Base-by-base conservation (phyloP, 2,329 filamentous ascomycete genomes). In the Fusarium foetens region DNA sequence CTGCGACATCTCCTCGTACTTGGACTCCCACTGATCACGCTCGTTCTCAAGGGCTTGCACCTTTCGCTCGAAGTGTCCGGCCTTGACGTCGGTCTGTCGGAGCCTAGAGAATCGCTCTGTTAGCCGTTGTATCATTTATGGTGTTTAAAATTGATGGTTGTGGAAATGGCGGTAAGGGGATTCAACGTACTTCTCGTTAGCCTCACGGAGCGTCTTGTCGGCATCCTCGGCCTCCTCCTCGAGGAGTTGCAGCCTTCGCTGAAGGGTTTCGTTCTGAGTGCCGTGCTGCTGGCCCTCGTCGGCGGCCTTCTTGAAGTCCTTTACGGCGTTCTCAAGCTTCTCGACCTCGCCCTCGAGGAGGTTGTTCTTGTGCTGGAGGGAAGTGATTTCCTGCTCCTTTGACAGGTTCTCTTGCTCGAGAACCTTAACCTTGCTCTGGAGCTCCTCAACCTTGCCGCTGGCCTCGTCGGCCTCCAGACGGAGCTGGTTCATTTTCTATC, bases 1-100 rank as follows among this genome's bases (percentile, higher is more conserved):
- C 90, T 95, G 93, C 78, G 92, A 84, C 92, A 97, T 97, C 84
- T 98, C 95, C 86, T 98, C 96, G 86, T 97, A 98, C 88, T 99
- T 98, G 84, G 88, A 83, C 88, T 98, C 96, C 95, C 95, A 98
- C 84, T 95, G 91, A 84, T 98, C 94, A 79, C 94, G 93, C 83
- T 95, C 90, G 80, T 90, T 88, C 87, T 99, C 96, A 80, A 98
- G 91, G 79, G 96, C 95, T 85, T 98, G 94, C 78, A 98, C 96
- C 89, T 98, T 98, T 86, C 96, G 96, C 88, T 99, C 96, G 85
- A 95, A 98, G 88, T 99, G 95, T 79, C 95, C 96, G 80, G 95
- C 95, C 89, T 98, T 98, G 86, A 98, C 94, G 83, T 99, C 96
- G 86, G 96, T 98, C 87, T 97, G 95, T 83, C 96, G 95, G 81